phyloP scores from a whole-genome alignment of 192 early-diverging fungal genomes.

The Mortierella antarctica region DNA sequence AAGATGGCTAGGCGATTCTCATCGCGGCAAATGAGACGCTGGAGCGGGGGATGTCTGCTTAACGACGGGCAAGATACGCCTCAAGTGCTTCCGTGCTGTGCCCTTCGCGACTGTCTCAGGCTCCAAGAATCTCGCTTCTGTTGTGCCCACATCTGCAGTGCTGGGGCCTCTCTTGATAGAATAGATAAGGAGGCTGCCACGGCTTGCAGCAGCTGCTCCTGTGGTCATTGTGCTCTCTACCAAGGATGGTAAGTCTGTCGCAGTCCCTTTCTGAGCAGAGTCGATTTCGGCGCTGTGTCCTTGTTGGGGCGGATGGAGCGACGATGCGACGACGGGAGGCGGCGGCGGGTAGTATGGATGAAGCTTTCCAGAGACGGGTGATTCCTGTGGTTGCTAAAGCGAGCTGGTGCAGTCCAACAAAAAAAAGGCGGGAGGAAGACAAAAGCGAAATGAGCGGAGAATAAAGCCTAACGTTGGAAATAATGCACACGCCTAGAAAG shows the following conservation, averaged over 20 bases:
- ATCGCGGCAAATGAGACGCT: slow-evolving; percentile 7
- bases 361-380: not conserved
- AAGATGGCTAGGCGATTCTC: slow-evolving; percentile 30
- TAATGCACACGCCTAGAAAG: slow-evolving; percentile 3
- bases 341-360: slow-evolving; percentile 45
- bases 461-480: not conserved
- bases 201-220: too few relatives aligned
- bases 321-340: not conserved
- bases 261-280: too few relatives aligned
- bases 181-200: too few relatives aligned
- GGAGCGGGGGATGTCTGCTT: slow-evolving; percentile 12
- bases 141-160: slow-evolving; percentile 20
- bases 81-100: not conserved
- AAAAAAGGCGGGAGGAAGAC: slow-evolving; percentile 4
- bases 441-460: slow-evolving; percentile 7
- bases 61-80: not conserved
- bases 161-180: slow-evolving; percentile 17
- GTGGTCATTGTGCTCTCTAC: too few relatives aligned
- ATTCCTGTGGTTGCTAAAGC: not conserved
- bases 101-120: not conserved
- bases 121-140: not conserved
- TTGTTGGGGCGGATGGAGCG: not conserved
- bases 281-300: not conserved
- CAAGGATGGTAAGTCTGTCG: too few relatives aligned
- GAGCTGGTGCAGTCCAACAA: slow-evolving; percentile 1